phyloP scores from a whole-genome alignment of 306 rosid species.

The Abrus precatorius region DNA sequence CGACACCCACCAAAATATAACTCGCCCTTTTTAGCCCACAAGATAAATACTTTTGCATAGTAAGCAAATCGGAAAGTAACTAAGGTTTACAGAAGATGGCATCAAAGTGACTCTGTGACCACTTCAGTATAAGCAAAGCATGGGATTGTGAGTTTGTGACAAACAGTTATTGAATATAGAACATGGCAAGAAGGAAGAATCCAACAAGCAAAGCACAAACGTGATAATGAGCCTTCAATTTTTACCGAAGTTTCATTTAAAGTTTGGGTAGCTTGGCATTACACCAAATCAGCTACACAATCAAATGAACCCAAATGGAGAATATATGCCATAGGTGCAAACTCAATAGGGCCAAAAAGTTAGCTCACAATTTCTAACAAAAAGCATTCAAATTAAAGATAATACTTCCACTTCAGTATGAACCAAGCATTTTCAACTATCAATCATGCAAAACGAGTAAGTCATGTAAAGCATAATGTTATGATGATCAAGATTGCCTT shows the following conservation, averaged over 20 bases:
- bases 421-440: background rate
- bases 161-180: background rate
- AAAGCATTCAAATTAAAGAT: constrained; percentile 10
- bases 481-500: constrained; percentile 12
- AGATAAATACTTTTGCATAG: background rate
- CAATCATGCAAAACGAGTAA: constrained; percentile 6
- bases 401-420: background rate
- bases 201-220: constrained; percentile 15
- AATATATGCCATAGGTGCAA: background rate
- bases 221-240: background rate
- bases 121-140: background rate
- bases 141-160: background rate
- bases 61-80: background rate
- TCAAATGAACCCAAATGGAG: background rate
- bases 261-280: background rate
- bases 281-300: background rate
- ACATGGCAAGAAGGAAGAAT: background rate
- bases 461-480: background rate
- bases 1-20: background rate
- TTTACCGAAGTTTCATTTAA: background rate
- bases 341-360: background rate
- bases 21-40: background rate
- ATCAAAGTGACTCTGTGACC: background rate
- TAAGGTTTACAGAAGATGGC: background rate
- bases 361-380: background rate